Evolutionary conservation across 305 asterid species (phyloP).

Genomic region (Lippia alba): DNA sequence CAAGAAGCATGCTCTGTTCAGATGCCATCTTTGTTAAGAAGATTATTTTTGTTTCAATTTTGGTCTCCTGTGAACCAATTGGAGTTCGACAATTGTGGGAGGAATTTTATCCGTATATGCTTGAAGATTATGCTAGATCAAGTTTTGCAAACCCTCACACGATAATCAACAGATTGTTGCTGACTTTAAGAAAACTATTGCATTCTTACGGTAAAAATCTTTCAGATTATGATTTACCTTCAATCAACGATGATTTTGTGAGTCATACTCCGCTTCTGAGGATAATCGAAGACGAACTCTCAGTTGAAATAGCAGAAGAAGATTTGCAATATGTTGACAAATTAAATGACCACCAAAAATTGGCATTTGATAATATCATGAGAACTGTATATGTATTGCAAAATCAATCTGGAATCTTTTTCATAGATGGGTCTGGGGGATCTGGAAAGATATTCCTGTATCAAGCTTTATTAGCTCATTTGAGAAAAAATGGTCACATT

Average conservation of each 20-base stretch:
- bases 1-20: background rate
- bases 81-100: background rate
- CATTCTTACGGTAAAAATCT: background rate
- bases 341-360: background rate
- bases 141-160: no score
- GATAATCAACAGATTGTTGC: background rate
- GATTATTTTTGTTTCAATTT: background rate
- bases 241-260: background rate
- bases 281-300: background rate
- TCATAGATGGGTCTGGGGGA: background rate
- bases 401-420: background rate
- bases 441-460: background rate
- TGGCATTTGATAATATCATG: background rate
- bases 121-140: slow-evolving; percentile 10
- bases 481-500: background rate
- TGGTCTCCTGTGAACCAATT: background rate
- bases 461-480: background rate
- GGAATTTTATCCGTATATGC: background rate
- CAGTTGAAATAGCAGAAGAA: background rate
- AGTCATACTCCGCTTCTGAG: background rate
- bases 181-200: background rate
- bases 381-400: background rate
- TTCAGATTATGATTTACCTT: background rate
- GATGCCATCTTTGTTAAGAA: background rate
- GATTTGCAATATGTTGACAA: background rate